These are phyloP conservation scores for Russula virescens DNA, from an alignment of 768 basidiomycete species.

Conservation along the genomic window DNA sequence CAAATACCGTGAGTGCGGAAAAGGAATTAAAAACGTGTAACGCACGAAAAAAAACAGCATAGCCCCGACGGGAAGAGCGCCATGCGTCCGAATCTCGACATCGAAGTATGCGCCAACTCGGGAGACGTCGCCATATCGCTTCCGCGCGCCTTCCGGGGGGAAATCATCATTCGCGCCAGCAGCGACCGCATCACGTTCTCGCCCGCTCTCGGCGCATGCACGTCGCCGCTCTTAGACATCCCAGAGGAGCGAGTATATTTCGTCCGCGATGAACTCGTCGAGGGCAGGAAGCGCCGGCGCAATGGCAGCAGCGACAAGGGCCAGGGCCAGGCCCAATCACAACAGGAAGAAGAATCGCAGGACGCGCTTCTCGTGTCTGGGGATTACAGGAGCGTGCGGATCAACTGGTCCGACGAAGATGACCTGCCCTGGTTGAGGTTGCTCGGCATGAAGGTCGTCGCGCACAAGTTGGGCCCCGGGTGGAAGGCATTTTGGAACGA, in stretches of 20 bases:
- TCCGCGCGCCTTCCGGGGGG: conserved; percentile 2
- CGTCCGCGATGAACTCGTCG: neutral
- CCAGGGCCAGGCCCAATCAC: no score
- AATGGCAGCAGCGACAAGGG: neutral
- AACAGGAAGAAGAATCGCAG: neutral
- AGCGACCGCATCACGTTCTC: conserved; percentile 1
- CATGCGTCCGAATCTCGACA: neutral
- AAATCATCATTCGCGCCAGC: neutral
- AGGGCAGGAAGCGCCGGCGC: no score
- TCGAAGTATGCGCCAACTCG: neutral
- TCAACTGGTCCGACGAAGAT: conserved; percentile 2
- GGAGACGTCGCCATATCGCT: neutral
- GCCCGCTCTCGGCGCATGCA: neutral
- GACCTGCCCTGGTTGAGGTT: neutral
- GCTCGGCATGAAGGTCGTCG: no score
- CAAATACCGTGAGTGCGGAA: no score
- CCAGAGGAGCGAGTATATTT: neutral
- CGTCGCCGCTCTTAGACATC: neutral
- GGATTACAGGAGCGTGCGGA: neutral
- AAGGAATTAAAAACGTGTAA: no score
- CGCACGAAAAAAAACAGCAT: no score
- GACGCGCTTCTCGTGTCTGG: neutral
- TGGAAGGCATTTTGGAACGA: neutral
- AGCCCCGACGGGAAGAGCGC: neutral
- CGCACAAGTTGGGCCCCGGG: no score